Percentiles rank a stretch among this genome's conserved stretches.
Evolutionary conservation across 805 yeast genomes (phyloP).

Genomic region (Myxozyma lipomycoides): DNA sequence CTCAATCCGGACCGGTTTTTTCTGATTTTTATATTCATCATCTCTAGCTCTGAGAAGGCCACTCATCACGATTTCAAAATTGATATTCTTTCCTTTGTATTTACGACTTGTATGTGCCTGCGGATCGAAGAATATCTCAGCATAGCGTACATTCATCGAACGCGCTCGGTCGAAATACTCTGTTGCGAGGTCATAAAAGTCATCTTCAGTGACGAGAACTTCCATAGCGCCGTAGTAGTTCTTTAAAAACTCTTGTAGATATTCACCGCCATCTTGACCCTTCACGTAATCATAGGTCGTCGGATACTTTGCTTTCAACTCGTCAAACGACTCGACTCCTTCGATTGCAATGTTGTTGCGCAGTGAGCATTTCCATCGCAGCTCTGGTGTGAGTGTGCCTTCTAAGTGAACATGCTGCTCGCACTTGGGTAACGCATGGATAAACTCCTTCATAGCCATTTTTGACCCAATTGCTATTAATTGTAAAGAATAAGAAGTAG

Average conservation of each 20-base stretch:
- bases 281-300: constrained; percentile 57
- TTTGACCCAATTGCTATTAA: background rate
- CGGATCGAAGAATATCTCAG: constrained; percentile 80
- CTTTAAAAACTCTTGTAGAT: constrained; percentile 67
- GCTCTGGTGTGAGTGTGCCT: constrained; percentile 73
- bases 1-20: constrained; percentile 2
- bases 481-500: too few relatives aligned
- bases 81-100: constrained; percentile 39
- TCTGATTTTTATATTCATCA: constrained; percentile 1
- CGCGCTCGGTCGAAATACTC: constrained; percentile 30
- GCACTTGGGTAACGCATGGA: constrained; percentile 72
- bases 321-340: constrained; percentile 59
- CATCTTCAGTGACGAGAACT: constrained; percentile 61
- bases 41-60: constrained; percentile 40
- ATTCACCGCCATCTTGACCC: constrained; percentile 37
- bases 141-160: constrained; percentile 44
- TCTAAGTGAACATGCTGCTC: constrained; percentile 83
- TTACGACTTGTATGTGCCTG: constrained; percentile 77
- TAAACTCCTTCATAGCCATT: constrained; percentile 42
- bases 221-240: constrained; percentile 76
- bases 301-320: constrained; percentile 38
- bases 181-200: constrained; percentile 69
- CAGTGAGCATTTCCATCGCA: constrained; percentile 61
- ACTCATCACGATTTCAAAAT: constrained; percentile 55
- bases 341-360: constrained; percentile 54